Base-by-base conservation (phyloP, 1,284 basidiomycete genomes). In the Tetrapyrgos nigripes region DNA sequence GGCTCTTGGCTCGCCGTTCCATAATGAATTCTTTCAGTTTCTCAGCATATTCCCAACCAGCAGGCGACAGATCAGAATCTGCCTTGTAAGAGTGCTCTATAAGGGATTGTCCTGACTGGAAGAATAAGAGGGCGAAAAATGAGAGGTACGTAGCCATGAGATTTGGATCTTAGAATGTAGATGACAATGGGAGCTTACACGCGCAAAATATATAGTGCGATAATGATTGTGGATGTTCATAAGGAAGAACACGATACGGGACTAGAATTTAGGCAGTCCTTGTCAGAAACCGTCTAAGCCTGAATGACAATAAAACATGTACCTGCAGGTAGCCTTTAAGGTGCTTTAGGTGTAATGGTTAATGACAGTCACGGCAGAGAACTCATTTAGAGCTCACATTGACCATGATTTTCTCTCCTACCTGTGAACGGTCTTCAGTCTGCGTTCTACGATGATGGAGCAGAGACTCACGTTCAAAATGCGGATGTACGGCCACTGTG, bases 51-150 rank as follows among this genome's bases (percentile, higher is more conserved):
- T 97, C 94, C 92, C 94, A 95, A 4, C 97, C 97, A 1, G 91
- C 90, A 2, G 94, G 92, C 1, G 95, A 97, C 8, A 99, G 85
- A 70, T 98, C 97, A 0, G 97, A 96, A 71, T 99, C 97, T 28
- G 97, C 96, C 77, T 97, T 98, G 82, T 97, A 99, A 3, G 96
- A 97, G 73, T 99, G 97, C 72, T 99, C 97, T 64, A 98, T 96
- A 58, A 98, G 83, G 5, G 93, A 97, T 81, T 95, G 94, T 11
- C 95, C 95, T 4, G 94, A 96, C 93, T 91, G 56, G 60, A 28
- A 14, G 57, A 52, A 50, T 52, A 53, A 47, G 37, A 33, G 31
- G 21, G n/a, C n/a, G n/a, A 43, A 40, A 46, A 31, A 27, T 47
- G n/a, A 35, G 26, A 5, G 40, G 19, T 40, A n/a, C 4, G 5